Base-by-base conservation (phyloP, 139 green algal species). In the Penium margaritaceum region DNA sequence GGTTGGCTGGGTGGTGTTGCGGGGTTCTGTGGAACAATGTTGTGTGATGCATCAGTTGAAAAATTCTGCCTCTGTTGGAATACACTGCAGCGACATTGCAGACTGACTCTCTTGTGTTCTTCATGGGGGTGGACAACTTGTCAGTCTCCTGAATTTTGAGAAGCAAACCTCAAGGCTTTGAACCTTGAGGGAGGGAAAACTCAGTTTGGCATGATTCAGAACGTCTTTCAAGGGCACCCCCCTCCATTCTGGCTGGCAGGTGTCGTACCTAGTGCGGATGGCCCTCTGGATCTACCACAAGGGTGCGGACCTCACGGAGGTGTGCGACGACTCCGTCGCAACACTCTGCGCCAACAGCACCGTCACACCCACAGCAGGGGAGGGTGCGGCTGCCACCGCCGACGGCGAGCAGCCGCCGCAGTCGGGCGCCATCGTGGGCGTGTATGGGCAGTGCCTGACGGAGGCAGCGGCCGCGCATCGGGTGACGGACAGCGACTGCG, bases 251-350 rank as follows among this genome's bases (percentile, higher is more conserved):
- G 21, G 57, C 57, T 27, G 24, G 32, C 88, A 95, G 87, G 69
- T 95, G 54, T 82, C 81, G 7, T 86, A 91, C 30, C 87, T 87
- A 5, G 82, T 91, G 32, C 86, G 89, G 68, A 91, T 91, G 85
- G 89, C 91, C 3, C 87, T 96, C 58, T 95, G 84, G 80, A 81
- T 87, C 17, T 96, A 91, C 84, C 58, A 74, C 27, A 68, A 78
- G 5, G 82, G 78, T 7, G 61, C 64, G 0, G 75, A 84, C n/a
- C 61, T 95, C 32, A 95, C 90, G 0, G n/a, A 54, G 17, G 53
- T 72, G 2, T 96, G 90, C 81, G 90, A 96, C 46, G 69, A 57
- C 27, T 1, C 91, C 67, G 84, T 91, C 12, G 36, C 77, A 17
- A 36, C 78, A 21, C 36, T 86, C n/a, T 91, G 87, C 77, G 47